Evolutionary conservation across 257 asterid species (phyloP), one percentile per base, ranked within the genome.

Genomic region (Nicotiana paniculata): DNA sequence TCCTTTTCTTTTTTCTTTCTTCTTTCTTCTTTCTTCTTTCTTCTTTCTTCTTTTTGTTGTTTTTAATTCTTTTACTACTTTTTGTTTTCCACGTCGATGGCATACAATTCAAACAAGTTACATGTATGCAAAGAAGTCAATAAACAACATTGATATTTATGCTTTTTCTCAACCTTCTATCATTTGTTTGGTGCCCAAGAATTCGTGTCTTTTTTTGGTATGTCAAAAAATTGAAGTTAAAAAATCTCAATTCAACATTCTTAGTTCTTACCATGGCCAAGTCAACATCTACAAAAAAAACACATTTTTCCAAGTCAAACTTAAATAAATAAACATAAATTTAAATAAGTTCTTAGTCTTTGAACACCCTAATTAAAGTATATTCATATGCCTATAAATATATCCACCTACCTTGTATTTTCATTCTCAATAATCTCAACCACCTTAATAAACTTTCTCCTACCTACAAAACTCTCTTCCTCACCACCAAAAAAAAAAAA

Each of bases 361-460:
- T 51, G 80, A 15, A 26, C 16, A 26, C 46, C 16, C 80, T 51
- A 75, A 28, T 53, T 51, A 51, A 51, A 75, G 9, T 28, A 51
- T 8, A 30, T 51, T 9, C 15, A 8, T 46, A 21, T 26, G 46
- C 80, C 64, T 75, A 75, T 75, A 75, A 74, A 48, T 75, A 51
- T 3, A 28, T 4, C 63, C 30, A 51, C 63, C 80, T 26, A 28
- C 64, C 46, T 51, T 75, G 7, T 75, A 75, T 51, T 51, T 75
- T 75, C 64, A 51, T 75, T 75, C 80, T 7, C 79, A 51, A n/a
- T 28, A 75, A 51, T 26, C 64, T 75, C 80, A 75, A 75, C 46
- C 53, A 74, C 62, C 79, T 13, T 61, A 46, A 46, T 24, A 74
- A 75, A 51, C 28, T 75, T 48, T 72, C 37, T 72, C 77, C 57